Base-by-base conservation (phyloP, 1,284 basidiomycete genomes). In the Cystobasidium slooffiae region DNA sequence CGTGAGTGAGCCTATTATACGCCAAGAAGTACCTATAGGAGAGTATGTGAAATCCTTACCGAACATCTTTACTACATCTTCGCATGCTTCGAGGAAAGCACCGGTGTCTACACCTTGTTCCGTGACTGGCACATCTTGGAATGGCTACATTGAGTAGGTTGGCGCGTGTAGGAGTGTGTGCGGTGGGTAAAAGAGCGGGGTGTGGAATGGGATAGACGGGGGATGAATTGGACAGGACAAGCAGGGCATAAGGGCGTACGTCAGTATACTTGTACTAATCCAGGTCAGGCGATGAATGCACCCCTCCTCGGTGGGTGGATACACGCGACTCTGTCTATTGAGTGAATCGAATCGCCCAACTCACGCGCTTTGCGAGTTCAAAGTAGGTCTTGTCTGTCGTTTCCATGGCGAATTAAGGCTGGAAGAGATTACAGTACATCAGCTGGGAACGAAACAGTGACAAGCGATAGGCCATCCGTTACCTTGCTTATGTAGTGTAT, bases 1-100 rank as follows among this genome's bases (percentile, higher is more conserved):
- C 8, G 5, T 47, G 20, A 24, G n/a, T 18, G 41, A 22, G 53
- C 37, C 0, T 58, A 20, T n/a, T 58, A 20, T n/a, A 52, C 10
- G 24, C 31, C 6, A 61, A 14, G 39, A 10, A 44, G 20, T 9
- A 1, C 6, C 22, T 39, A 58, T 3, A 44, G 12, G 18, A 24
- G 68, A 43, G 24, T 14, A 49, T 39, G 63, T 18, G 2, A 52
- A 83, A 31, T 31, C 31, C 89, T 76, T 79, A 96, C 94, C 91
- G 82, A 99, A 97, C 79, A 99, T 86, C 78, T 90, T 90, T 77
- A 96, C 91, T 63, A 99, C 86, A 56, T 93, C 94, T 78, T 93
- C 88, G 3, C 92, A 87, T 9, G 97, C 97, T 80, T 97, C 89
- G 77, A 96, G 86, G 85, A 99, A 99, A 56, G 87, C 85, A 55